Conservation (phyloP, 2,329 filamentous ascomycete genomes). For the Colletotrichum echinochloae region DNA sequence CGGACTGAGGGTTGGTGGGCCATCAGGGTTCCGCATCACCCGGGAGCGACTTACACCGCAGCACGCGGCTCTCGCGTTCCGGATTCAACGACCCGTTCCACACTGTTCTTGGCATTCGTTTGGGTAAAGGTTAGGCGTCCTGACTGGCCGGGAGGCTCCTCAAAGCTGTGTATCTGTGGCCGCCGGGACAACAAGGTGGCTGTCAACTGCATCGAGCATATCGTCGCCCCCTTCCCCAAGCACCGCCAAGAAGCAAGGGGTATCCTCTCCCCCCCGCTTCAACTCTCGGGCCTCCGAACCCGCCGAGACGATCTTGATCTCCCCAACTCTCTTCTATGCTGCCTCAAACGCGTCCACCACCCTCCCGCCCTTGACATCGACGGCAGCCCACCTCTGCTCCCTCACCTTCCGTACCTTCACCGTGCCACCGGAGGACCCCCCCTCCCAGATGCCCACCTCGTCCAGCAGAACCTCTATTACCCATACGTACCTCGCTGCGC, state of each 20-base stretch:
- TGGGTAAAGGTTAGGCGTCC: too few relatives aligned
- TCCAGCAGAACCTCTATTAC: conserved; percentile 65
- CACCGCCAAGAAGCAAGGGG: conserved; percentile 63
- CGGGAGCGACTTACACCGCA: background rate
- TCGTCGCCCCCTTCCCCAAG: conserved; percentile 51
- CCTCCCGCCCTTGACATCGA: conserved; percentile 56
- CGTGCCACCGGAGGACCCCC: conserved; percentile 3
- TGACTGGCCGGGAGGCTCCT: background rate
- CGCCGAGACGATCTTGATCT: conserved; percentile 47
- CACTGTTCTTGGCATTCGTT: background rate
- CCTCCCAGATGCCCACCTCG: conserved; percentile 60
- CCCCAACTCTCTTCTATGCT: conserved; percentile 36
- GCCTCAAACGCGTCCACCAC: conserved; percentile 55
- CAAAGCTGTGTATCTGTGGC: background rate
- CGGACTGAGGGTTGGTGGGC: background rate
- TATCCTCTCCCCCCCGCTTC: conserved; percentile 6
- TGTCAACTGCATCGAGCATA: conserved; percentile 39
- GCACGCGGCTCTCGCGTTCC: background rate
- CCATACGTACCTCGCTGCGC: conserved; percentile 51
- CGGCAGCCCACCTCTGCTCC: conserved; percentile 66
- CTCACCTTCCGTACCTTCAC: conserved; percentile 49
- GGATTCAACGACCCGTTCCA: background rate
- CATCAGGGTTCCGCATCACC: conserved; percentile 34
- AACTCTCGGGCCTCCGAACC: conserved; percentile 52
- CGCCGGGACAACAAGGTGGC: conserved; percentile 16